Base-by-base conservation (phyloP, 768 basidiomycete genomes). In the Naematelia aurantialba region DNA sequence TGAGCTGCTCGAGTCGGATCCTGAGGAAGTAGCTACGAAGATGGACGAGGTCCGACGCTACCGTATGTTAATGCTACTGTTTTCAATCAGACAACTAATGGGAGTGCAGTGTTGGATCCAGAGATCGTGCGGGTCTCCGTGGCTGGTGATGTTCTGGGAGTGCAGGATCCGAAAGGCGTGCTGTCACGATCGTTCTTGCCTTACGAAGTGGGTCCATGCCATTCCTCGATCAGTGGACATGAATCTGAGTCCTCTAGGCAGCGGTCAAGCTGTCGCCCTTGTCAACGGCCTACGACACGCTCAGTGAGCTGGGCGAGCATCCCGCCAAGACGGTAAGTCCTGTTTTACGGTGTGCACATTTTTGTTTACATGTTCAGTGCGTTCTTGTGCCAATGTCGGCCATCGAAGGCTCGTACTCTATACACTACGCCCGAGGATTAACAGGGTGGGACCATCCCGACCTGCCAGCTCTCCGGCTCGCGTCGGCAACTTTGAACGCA, bases 371-470 rank as follows among this genome's bases (percentile, higher is more conserved):
- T 25, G 59, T 31, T 59, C 57, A 91, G 88, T 89, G 88, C 25
- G 82, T 91, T 26, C 82, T 98, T 22, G 87, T 93, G 77, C 86
- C 89, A 61, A 82, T 98, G 58, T 87, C 92, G 0, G 91, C 91
- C 3, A 94, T 97, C 61, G 96, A 99, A 78, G 94, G 91, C 68
- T 88, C 89, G 1, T 98, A 85, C 75, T 87, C 85, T 19, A 83
- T 81, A 10, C 87, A 91, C 72, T 85, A 85, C 5, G 83, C 89
- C 0, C 89, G 87, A 72, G 85, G 87, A 26, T 86, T 92, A 39
- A 80, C 82, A 71, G 89, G 90, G 24, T 92, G 87, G 74, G 78
- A 84, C 55, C 87, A 94, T 71, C 84, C 86, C 4, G 90, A 93
- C 60, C 86, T 86, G 67, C 87, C 94, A 2, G 87, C 87, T n/a